phyloP scores from a whole-genome alignment of 2,329 filamentous ascomycete genomes.

The Chaetomiaceae sp. region DNA sequence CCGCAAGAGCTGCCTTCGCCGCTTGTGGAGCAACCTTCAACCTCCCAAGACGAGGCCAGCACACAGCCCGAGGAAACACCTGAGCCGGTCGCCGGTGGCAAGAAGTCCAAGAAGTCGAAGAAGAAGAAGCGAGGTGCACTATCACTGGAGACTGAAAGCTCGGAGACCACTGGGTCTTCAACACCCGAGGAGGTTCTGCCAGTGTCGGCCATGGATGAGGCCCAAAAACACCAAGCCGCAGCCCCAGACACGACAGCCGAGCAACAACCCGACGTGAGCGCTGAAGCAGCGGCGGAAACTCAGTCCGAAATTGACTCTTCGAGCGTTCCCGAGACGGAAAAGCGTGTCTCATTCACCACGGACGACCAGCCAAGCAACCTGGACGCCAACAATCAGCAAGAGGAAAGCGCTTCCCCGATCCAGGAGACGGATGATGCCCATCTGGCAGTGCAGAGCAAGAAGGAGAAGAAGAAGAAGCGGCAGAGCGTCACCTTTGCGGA shows the following conservation, averaged over 20 bases:
- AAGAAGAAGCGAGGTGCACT: conserved; percentile 24
- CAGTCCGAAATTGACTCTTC: neutral
- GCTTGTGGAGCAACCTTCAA: neutral
- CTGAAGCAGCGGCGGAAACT: neutral
- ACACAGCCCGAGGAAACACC: neutral
- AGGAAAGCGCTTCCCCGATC: neutral
- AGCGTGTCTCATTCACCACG: conserved; percentile 1
- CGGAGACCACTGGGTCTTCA: neutral
- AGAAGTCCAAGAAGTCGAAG: conserved; percentile 36
- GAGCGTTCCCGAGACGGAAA: neutral
- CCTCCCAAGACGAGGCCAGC: neutral
- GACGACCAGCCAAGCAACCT: neutral
- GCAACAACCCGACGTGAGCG: neutral
- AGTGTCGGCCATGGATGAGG: neutral
- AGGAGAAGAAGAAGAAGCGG: conserved; percentile 32
- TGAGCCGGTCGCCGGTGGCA: conserved; percentile 10
- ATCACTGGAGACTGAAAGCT: neutral
- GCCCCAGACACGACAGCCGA: neutral
- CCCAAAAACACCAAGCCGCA: neutral
- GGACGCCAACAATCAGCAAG: neutral
- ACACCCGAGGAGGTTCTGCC: neutral
- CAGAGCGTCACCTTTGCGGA: conserved; percentile 23
- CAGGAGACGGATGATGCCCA: conserved; percentile 11
- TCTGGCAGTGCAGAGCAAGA: conserved; percentile 29
- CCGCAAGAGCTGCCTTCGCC: neutral